Evolutionary conservation across 148 eudicot species (phyloP), one percentile per base, ranked within the genome.

Genomic region (Vaccinium darrowii): DNA sequence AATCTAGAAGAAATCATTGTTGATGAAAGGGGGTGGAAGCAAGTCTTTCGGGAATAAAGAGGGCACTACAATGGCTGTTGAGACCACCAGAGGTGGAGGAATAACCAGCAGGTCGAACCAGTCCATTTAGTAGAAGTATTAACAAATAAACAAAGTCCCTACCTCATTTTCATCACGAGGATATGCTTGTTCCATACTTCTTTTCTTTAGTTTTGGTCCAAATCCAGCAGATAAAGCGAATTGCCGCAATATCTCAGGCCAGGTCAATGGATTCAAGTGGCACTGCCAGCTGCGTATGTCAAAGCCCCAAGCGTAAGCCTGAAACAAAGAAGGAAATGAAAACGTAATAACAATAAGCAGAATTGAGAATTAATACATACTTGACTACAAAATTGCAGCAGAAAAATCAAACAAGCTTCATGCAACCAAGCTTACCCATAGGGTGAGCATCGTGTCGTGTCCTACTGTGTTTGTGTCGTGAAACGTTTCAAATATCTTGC

Each of bases 241-340:
- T 85, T 96, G 99, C 74, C 99, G 91, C 84, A 94, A 84, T 52
- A 96, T 83, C 89, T 96, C 99, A 84, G 98, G 97, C 99, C 99
- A 96, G 36, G 97, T 92, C 85, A 92, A 86, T 23, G 94, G 92
- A 85, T 85, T 93, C 83, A 96, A 90, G 92, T 92, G 98, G 72
- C 86, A 83, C 87, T 94, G 94, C 99, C 99, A 96, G 84, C 91
- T 92, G 85, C 92, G 88, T 86, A 96, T 90, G 87, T 96, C 97
- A 88, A 94, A 96, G 72, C 99, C 99, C 99, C 99, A 96, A 71
- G 93, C 86, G 88, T 92, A 96, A 72, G 98, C 99, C 99, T 96
- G 92, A 87, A 76, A 82, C 84, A 86, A 47, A 73, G 79, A 8
- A 80, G 4, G 83, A 1, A 27, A 49, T 39, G 1, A 16, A 74